A percentile compares a stretch with the other conserved stretches of the same genome.
Evolutionary conservation across 257 asterid genomes (phyloP).

Genomic region (Craterostigma plantagineum): DNA sequence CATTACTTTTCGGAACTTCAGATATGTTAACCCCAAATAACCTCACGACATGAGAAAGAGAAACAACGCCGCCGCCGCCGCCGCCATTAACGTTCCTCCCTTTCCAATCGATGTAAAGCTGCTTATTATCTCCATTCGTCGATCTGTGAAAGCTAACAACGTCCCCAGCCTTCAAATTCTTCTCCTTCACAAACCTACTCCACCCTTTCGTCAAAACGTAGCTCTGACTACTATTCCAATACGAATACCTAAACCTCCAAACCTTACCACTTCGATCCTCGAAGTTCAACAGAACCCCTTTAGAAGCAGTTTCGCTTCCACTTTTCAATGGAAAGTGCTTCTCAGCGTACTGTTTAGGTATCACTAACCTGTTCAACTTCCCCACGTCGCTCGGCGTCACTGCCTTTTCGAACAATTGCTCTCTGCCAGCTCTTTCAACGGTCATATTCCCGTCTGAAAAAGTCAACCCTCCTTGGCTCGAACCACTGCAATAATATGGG

Average conservation of each 20-base stretch:
- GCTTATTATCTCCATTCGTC: neutral
- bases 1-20: too few relatives aligned
- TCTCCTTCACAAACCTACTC: neutral
- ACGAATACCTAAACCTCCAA: conserved; percentile 1
- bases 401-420: conserved; percentile 7
- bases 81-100: neutral
- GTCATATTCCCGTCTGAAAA: neutral
- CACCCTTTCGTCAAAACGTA: too few relatives aligned
- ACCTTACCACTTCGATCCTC: neutral
- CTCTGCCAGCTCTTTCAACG: neutral
- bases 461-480: neutral
- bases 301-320: neutral
- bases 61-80: neutral
- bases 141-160: neutral
- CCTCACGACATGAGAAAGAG: too few relatives aligned
- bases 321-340: conserved; percentile 2
- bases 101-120: neutral
- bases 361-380: conserved; percentile 5
- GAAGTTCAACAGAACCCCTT: neutral
- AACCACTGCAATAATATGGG: neutral
- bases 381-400: conserved; percentile 9
- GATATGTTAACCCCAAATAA: too few relatives aligned
- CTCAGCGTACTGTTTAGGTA: conserved; percentile 9
- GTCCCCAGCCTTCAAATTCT: neutral
- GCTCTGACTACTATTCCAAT: neutral